A percentile compares a stretch with the other conserved stretches of the same genome.
phyloP scores from a whole-genome alignment of 2,329 filamentous ascomycete genomes.

The Fusarium lyarnte region DNA sequence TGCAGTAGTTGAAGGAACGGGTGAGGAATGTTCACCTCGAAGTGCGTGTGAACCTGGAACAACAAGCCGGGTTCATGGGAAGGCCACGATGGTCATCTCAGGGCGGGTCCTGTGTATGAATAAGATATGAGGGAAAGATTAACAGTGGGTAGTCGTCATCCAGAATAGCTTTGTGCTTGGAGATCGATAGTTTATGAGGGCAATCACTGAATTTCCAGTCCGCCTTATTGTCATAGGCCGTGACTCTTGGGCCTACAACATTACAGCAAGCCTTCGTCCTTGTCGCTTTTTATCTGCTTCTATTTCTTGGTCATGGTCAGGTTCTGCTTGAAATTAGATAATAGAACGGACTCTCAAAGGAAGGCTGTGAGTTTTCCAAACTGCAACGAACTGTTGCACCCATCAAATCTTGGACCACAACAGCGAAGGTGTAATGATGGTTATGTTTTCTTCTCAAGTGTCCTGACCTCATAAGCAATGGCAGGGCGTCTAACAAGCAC shows the following conservation, averaged over 20 bases:
- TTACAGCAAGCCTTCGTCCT: rapidly evolving
- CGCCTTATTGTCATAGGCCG: rapidly evolving
- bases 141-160: rapidly evolving
- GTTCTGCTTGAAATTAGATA: rapidly evolving
- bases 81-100: rapidly evolving
- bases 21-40: rapidly evolving
- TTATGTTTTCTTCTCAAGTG: rapidly evolving
- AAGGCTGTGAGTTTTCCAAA: rapidly evolving
- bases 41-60: rapidly evolving
- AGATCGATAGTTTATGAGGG: rapidly evolving
- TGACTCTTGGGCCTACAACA: rapidly evolving
- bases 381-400: rapidly evolving
- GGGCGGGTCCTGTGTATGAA: rapidly evolving
- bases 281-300: rapidly evolving
- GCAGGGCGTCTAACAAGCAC: rapidly evolving
- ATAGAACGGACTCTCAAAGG: rapidly evolving
- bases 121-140: rapidly evolving
- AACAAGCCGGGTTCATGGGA: rapidly evolving
- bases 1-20: rapidly evolving
- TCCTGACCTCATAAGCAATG: rapidly evolving
- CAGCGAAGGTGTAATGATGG: rapidly evolving
- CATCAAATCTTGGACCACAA: no score
- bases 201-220: rapidly evolving
- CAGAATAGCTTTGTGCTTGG: rapidly evolving
- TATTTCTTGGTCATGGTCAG: rapidly evolving